Evolutionary conservation across 176 grass and related monocot species (phyloP), one percentile per base, ranked within the genome.

Genomic region (Musa troglodytarum): DNA sequence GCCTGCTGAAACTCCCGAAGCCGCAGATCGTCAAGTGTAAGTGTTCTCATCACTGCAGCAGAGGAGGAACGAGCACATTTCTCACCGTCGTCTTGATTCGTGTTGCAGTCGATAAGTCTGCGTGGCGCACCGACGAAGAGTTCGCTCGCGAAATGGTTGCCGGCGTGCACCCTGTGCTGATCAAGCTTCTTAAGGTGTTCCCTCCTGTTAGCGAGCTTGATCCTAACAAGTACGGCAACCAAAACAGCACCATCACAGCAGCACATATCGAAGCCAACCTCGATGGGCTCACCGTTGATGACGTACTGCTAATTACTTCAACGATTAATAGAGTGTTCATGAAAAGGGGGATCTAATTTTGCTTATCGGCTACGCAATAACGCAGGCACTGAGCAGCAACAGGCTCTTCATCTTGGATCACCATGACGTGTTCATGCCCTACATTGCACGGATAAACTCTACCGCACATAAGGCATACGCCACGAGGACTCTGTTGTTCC

Each of bases 71-170:
- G 19, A 20, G 20, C 65, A 49, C 14, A n/a, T 8, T 54, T 11
- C 52, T 28, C 24, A 43, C 3, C 21, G 3, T 52, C 55, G 9
- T 74, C 55, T 29, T 62, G 49, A 20, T 16, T 54, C 8, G 25
- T 10, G 51, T 9, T 59, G 12, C 23, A 94, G 91, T 70, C 63
- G 69, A 86, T 53, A 61, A 82, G 72, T 14, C 26, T 64, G 92
- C 86, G 57, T 96, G 92, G 92, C 77, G 86, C 63, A 88, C 82
- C 2, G 92, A 96, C 69, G 92, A 91, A 81, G 92, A 96, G 76
- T 96, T 96, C 69, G 77, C 88, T 8, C 82, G 92, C 17, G 88
- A 96, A 83, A 90, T 96, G 77, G 86, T 96, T 76, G 88, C 92
- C 53, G 92, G 92, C 19, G 79, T 96, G 74, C 91, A 96, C 72